Conservation (phyloP, 2,329 filamentous ascomycete species). For the Neofusicoccum sp. region DNA sequence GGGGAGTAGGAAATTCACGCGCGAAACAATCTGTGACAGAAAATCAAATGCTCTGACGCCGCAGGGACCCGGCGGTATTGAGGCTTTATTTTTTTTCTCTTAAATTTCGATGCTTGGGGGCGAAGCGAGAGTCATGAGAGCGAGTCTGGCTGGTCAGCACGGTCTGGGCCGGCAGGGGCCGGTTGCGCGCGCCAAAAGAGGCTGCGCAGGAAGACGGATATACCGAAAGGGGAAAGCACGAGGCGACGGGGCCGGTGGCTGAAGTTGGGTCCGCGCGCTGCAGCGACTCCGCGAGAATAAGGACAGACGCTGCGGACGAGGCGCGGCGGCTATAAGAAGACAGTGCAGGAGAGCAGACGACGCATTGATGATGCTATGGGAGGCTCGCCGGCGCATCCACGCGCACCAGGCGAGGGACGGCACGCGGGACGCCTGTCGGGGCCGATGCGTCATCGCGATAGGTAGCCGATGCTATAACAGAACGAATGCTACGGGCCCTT, state of each 20-base stretch:
- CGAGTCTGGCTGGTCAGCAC: neutral
- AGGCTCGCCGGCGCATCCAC: no score
- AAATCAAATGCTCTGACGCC: neutral
- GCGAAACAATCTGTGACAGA: neutral
- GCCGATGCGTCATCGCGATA: neutral
- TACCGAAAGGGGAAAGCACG: no score
- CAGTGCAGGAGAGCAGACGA: no score
- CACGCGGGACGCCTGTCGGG: neutral
- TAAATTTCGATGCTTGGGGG: neutral
- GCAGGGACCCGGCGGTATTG: neutral
- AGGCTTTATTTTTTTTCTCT: neutral
- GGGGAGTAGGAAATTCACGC: neutral
- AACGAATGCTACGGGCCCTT: no score
- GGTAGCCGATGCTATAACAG: no score
- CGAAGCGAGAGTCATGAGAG: neutral
- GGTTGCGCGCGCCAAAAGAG: neutral
- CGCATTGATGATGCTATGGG: no score
- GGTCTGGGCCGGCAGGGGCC: neutral
- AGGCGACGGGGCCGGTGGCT: no score
- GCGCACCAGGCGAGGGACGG: neutral
- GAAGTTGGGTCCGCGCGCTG: no score
- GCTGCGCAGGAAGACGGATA: neutral
- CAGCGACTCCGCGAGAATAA: no score
- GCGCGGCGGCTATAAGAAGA: no score
- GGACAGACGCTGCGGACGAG: no score